Evolutionary conservation across 176 grass and related monocot genomes (phyloP).

Genomic region (Typha latifolia): DNA sequence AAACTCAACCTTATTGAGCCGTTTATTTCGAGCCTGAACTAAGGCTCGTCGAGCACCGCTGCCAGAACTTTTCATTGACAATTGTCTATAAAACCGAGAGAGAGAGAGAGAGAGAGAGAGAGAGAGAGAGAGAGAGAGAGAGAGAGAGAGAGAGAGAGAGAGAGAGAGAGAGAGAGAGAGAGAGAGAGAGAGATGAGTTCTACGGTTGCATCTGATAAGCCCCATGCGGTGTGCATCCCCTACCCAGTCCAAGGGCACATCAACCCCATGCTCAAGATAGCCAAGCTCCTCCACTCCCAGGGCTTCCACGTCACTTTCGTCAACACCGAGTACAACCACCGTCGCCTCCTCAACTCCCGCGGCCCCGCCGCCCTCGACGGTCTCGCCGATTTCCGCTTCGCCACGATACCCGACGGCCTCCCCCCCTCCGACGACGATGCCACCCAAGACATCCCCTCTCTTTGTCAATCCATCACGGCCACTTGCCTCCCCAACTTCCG

Average conservation of each 20-base stretch:
- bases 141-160: too few relatives aligned
- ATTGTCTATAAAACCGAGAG: too few relatives aligned
- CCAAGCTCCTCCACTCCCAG: conserved; percentile 10
- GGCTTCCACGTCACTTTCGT: conserved; percentile 18
- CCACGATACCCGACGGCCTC: conserved; percentile 11
- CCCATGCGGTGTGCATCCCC: conserved; percentile 7
- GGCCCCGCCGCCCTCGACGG: conserved; percentile 7
- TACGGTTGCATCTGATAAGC: background rate
- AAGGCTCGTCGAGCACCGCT: too few relatives aligned
- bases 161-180: too few relatives aligned
- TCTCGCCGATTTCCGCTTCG: conserved; percentile 11
- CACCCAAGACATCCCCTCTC: conserved; percentile 4
- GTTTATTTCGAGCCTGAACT: too few relatives aligned
- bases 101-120: too few relatives aligned
- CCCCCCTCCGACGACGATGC: background rate
- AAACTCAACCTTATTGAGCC: too few relatives aligned
- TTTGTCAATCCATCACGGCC: conserved; percentile 1
- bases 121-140: too few relatives aligned
- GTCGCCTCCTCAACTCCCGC: conserved; percentile 5
- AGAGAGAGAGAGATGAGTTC: background rate
- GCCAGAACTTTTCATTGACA: too few relatives aligned
- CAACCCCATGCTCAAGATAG: conserved; percentile 10
- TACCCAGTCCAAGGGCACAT: conserved; percentile 8
- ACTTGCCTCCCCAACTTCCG: background rate
- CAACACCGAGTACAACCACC: conserved; percentile 14